Conservation (phyloP, 768 basidiomycete genomes). For the Lepiota subincarnata region DNA sequence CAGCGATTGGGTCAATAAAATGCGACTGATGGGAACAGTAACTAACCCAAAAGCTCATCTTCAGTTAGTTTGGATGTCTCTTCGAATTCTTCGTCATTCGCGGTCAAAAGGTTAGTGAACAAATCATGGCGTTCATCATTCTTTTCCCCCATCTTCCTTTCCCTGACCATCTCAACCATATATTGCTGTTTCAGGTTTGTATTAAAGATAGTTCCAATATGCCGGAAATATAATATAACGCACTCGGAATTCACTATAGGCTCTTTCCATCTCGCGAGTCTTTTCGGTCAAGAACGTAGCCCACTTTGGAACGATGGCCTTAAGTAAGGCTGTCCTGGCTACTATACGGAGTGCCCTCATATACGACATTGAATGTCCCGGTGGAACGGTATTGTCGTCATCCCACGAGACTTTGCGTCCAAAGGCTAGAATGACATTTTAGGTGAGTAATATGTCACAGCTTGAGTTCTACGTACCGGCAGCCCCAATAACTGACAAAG, state of each 20-base stretch:
- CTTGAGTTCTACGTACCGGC: conserved; percentile 33
- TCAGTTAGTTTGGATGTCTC: conserved; percentile 33
- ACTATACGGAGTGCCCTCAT: conserved; percentile 43
- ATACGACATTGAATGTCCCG: conserved; percentile 44
- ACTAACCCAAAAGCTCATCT: conserved; percentile 35
- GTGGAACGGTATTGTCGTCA: conserved; percentile 31
- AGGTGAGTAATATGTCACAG: not conserved
- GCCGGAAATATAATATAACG: conserved; percentile 4
- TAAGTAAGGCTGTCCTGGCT: conserved; percentile 31
- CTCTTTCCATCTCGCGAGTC: conserved; percentile 26
- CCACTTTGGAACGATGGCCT: conserved; percentile 35
- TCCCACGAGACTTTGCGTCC: conserved; percentile 47
- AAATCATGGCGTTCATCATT: conserved; percentile 44
- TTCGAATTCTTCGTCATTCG: conserved; percentile 38
- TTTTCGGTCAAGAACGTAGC: conserved; percentile 30
- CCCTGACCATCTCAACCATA: conserved; percentile 49
- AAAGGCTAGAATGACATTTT: conserved; percentile 34
- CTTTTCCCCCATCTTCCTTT: conserved; percentile 31
- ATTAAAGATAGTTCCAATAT: not conserved
- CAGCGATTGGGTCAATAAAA: not conserved
- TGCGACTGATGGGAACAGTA: not conserved
- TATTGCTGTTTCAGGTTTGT: conserved; percentile 24
- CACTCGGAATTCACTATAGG: conserved; percentile 42
- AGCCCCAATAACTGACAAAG: conserved; percentile 50
- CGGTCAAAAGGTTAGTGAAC: conserved; percentile 46